Evolutionary conservation across 306 rosid genomes (phyloP).

Genomic region (Citrullus mucosospermus): DNA sequence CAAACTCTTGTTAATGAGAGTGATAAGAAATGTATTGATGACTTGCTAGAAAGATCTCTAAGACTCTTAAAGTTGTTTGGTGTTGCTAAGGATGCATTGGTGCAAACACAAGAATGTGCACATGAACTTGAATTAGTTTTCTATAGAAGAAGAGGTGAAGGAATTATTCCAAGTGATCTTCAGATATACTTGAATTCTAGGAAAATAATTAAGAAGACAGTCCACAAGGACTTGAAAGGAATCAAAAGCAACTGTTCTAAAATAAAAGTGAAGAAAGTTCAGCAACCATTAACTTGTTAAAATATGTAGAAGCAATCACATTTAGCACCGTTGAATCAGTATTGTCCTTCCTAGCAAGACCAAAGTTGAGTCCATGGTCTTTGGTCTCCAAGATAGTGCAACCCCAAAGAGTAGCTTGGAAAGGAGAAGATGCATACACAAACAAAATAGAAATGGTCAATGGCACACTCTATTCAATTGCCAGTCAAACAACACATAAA

Average conservation of each 20-base stretch:
- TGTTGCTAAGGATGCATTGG: slow-evolving; percentile 13
- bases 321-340: slow-evolving; percentile 1
- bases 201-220: slow-evolving; percentile 10
- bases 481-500: slow-evolving; percentile 1
- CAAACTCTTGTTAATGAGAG: slow-evolving; percentile 7
- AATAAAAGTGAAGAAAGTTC: not conserved
- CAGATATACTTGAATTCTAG: slow-evolving; percentile 9
- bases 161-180: not conserved
- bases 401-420: slow-evolving; percentile 12
- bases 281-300: not conserved
- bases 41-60: slow-evolving; percentile 16
- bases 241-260: not conserved
- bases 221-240: slow-evolving; percentile 13
- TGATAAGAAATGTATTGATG: slow-evolving; percentile 5
- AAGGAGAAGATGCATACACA: not conserved
- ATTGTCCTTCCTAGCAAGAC: slow-evolving; percentile 5
- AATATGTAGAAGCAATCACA: slow-evolving; percentile 15
- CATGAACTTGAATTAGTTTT: slow-evolving; percentile 14
- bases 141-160: slow-evolving; percentile 11
- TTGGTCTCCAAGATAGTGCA: slow-evolving; percentile 11
- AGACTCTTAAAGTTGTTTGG: slow-evolving; percentile 14
- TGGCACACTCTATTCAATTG: not conserved
- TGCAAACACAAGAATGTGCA: slow-evolving; percentile 6
- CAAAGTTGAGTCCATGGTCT: slow-evolving; percentile 10
- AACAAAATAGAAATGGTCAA: slow-evolving; percentile 17